Evolutionary conservation across 202 grass and related monocot genomes (phyloP).

Genomic region (Schoenoplectus triqueter): DNA sequence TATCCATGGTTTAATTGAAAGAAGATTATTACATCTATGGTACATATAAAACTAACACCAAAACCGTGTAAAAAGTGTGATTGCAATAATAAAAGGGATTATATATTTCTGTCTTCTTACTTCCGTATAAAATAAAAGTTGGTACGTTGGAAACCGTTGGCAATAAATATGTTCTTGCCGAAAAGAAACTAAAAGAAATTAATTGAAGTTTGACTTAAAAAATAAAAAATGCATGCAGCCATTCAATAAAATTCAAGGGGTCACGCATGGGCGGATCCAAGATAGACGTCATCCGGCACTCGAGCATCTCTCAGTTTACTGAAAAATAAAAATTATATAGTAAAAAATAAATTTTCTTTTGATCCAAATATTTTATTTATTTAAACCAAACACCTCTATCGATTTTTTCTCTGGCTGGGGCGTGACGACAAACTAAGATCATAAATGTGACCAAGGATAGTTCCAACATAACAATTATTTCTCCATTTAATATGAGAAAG

Average conservation of each 20-base stretch:
- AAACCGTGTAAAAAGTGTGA: neutral
- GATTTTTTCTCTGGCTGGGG: too few relatives aligned
- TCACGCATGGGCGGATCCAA: neutral
- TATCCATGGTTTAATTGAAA: neutral
- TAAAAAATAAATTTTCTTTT: too few relatives aligned
- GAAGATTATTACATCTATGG: neutral
- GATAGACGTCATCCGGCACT: too few relatives aligned
- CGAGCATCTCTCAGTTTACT: too few relatives aligned
- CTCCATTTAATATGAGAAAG: slow-evolving; percentile 2
- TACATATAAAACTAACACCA: neutral
- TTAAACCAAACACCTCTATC: too few relatives aligned
- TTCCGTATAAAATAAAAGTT: neutral
- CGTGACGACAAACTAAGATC: neutral
- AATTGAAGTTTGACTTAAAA: neutral
- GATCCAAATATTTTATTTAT: too few relatives aligned
- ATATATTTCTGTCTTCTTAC: neutral
- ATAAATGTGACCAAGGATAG: neutral
- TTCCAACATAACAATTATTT: neutral
- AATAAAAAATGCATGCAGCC: neutral
- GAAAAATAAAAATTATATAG: too few relatives aligned
- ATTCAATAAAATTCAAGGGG: neutral
- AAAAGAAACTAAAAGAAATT: neutral
- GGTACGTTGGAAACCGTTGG: neutral
- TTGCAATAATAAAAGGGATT: neutral
- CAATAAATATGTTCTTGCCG: neutral